phyloP scores from a whole-genome alignment of 1,139 yeast genomes.

The Maudiozyma humilis region DNA sequence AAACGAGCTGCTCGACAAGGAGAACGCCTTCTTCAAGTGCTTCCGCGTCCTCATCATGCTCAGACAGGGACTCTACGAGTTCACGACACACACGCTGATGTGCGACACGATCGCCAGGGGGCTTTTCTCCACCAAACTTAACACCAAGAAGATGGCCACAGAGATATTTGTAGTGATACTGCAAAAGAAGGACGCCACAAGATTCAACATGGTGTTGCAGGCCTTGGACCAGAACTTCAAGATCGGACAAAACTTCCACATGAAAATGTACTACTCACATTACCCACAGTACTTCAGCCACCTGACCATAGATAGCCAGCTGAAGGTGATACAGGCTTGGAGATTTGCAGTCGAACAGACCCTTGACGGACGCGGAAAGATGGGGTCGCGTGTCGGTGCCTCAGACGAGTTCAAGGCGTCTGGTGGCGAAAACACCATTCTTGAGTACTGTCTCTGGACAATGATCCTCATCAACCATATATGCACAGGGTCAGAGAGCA shows the following conservation, averaged over 20 bases:
- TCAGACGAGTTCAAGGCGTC: constrained; percentile 67
- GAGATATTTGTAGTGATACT: constrained; percentile 59
- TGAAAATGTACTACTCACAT: constrained; percentile 31
- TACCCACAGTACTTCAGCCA: constrained; percentile 18
- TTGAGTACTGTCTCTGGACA: constrained; percentile 75
- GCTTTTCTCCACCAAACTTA: constrained; percentile 51
- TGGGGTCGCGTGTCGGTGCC: constrained; percentile 89
- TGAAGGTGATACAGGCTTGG: constrained; percentile 80
- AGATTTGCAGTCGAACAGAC: constrained; percentile 62
- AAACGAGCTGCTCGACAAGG: constrained; percentile 43
- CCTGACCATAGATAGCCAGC: constrained; percentile 27
- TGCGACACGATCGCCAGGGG: constrained; percentile 56
- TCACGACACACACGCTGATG: constrained; percentile 43
- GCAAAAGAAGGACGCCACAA: constrained; percentile 40
- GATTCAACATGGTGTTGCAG: constrained; percentile 18
- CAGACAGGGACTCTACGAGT: constrained; percentile 48
- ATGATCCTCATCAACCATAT: constrained; percentile 69
- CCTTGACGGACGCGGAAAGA: constrained; percentile 77
- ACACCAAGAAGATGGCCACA: constrained; percentile 73
- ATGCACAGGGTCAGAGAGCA: constrained; percentile 56
- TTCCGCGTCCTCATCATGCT: constrained; percentile 52
- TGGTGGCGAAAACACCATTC: constrained; percentile 58
- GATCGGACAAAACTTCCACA: constrained; percentile 44
- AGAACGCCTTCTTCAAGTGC: constrained; percentile 52
- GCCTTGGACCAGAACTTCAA: constrained; percentile 23